Base-by-base conservation (phyloP, 2,329 filamentous ascomycete genomes). In the Fusarium sp. region DNA sequence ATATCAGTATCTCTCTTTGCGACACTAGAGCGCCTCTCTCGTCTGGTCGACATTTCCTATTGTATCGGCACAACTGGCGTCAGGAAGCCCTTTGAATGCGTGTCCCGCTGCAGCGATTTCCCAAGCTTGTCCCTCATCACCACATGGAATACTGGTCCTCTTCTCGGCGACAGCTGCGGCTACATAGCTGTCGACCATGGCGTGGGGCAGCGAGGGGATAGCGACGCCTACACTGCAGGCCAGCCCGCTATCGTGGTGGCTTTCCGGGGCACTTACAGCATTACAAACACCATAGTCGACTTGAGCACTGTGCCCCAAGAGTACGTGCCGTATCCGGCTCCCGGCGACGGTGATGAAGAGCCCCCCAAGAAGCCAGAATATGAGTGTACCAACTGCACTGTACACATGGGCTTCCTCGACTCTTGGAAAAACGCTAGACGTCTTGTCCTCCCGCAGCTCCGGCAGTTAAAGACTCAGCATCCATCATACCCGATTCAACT, bases 251-350 rank as follows among this genome's bases (percentile, higher is more conserved):
- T 99, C 66, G 87, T 98, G 54, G 89, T 98, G 41, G 95, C 95
- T 10, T 98, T 98, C 79, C 92, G 97, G 56, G 97, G 97, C 27
- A 98, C 97, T 16, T 98, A 98, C 83, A 98, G 95, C 75, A 89
- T 99, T 78, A 90, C 95, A 63, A 98, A 98, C 82, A 95, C 95
- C 14, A 92, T 99, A 71, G 89, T 95, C 59, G 97, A 99, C 84
- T 87, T 99, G 65, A 95, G 94, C 73, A 97, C 95, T 2, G 88
- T 96, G 3, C 95, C 95, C 14, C 96, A 98, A 82, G 90, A 94
- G 81, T 99, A 98, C 80, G 90, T 95, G 1, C 95, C 97, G 1
- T 99, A 98, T 81, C 93, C 94, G 1, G 87, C 89, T 2, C 86
- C 87, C 0, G 85, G 86, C 45, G 81, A 86, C 56, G 84, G 82